A percentile compares a stretch with the other conserved stretches of the same genome.
Conservation (phyloP, 768 basidiomycete genomes). For the Panellus pusillus region DNA sequence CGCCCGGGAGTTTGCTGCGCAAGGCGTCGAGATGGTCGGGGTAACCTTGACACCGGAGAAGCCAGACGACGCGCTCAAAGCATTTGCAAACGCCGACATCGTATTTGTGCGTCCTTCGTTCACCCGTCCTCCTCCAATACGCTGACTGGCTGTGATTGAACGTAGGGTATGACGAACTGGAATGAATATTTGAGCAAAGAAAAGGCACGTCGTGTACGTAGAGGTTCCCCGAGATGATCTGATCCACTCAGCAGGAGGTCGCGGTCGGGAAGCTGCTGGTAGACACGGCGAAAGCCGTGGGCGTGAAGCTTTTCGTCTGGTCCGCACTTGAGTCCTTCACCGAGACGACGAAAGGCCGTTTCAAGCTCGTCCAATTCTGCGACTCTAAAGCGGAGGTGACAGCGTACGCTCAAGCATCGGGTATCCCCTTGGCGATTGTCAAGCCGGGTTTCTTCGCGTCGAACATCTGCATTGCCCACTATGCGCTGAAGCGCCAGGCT, state of each 20-base stretch:
- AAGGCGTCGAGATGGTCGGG: neutral
- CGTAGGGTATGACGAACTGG: constrained; percentile 8
- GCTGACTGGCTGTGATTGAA: neutral
- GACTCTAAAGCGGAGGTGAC: constrained; percentile 4
- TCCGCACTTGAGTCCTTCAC: constrained; percentile 5
- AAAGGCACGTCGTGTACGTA: neutral
- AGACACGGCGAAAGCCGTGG: constrained; percentile 6
- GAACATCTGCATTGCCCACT: neutral
- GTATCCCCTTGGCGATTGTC: constrained; percentile 1
- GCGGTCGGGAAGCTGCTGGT: constrained; percentile 9
- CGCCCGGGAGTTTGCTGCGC: neutral
- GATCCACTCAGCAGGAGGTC: constrained; percentile 4
- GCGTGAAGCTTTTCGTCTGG: constrained; percentile 11
- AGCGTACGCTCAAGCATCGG: neutral
- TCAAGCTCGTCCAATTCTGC: neutral
- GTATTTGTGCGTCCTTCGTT: neutral
- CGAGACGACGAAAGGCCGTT: neutral
- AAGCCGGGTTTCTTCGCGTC: neutral
- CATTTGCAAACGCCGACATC: constrained; percentile 5
- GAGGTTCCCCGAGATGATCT: neutral
- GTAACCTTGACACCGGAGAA: neutral
- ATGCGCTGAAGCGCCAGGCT: neutral
- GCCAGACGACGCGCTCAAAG: neutral
- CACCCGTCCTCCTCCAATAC: neutral
- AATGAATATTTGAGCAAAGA: neutral